Evolutionary conservation across 129 eudicot species (phyloP), one percentile per base, ranked within the genome.

Genomic region (Pulicaria dysenterica): DNA sequence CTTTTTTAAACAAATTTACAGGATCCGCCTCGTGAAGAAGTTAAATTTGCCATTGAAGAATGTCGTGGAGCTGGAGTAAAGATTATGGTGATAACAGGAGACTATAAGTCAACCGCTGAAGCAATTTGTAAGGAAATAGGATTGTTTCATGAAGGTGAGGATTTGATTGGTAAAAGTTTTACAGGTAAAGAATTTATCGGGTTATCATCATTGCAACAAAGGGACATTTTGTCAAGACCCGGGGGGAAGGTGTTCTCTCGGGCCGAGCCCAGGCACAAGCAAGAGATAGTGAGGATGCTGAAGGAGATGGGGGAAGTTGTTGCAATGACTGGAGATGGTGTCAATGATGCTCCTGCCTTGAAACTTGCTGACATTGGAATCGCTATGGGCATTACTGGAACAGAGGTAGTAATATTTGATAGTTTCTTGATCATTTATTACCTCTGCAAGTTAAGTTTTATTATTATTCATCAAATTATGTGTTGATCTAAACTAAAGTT

Each of bases 261-360:
- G 43, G 91, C 97, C 34, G 97, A 91, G 56, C 97, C 96, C 2
- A 86, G 83, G 82, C 97, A 91, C 82, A 91, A 91, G 73, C 93
- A 91, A 72, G 97, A 91, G 75, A 92, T 85, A 37, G 97, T 92
- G 46, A 85, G 94, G 81, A 82, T 86, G 89, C 87, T 92, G 0
- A 86, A 92, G 83, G 89, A 89, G 16, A 86, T 75, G 83, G 90
- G 88, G 46, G 96, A 88, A 58, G 81, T 91, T 36, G 96, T 91
- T 9, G 97, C 97, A 48, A 91, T 91, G 96, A 91, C 97, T 2
- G 97, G 97, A 48, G 97, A 92, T 58, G 97, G 97, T 50, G 97
- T 92, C 45, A 86, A 89, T 81, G 97, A 91, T 83, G 97, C 97
- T n/a, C 97, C 97, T 36, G 97, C 97, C 7, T 82, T 92, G 17